Evolutionary conservation across 208 protist genomes (phyloP).

Genomic region (Acanthamoeba castellanii): DNA sequence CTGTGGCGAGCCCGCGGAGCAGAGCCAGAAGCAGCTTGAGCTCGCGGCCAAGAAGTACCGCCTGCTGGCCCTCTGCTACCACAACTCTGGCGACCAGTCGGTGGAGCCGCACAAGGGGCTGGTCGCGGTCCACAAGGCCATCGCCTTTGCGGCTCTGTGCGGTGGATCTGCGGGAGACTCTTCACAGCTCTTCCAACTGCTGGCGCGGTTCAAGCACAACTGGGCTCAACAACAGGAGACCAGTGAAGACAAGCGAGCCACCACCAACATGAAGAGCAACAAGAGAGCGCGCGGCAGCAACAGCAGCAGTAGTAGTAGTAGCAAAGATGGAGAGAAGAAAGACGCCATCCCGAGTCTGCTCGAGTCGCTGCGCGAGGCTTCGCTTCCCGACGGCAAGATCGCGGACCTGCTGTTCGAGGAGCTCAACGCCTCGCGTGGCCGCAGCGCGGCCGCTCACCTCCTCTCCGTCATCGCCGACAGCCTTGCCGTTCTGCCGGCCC

Average conservation of each 20-base stretch:
- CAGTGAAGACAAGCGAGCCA: background rate
- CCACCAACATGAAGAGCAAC: background rate
- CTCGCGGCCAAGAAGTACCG: slow-evolving; percentile 18
- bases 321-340: background rate
- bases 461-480: slow-evolving; percentile 22
- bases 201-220: slow-evolving; percentile 55
- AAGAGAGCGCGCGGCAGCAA: background rate
- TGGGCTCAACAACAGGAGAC: background rate
- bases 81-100: background rate
- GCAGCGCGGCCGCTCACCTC: background rate
- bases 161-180: background rate
- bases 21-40: slow-evolving; percentile 41
- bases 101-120: slow-evolving; percentile 7
- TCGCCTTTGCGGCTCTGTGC: background rate
- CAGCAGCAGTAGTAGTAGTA: background rate
- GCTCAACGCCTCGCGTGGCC: background rate
- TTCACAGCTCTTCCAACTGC: slow-evolving; percentile 44
- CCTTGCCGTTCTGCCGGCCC: background rate
- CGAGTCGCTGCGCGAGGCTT: background rate
- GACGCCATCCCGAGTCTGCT: slow-evolving; percentile 2
- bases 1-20: background rate
- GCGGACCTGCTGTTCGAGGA: slow-evolving; percentile 46
- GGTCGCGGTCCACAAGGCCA: slow-evolving; percentile 30
- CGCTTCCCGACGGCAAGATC: background rate
- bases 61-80: slow-evolving; percentile 12